These are phyloP conservation scores for Saccharomyces hybrid DNA, from an alignment of 1,139 yeast genomes.

Conservation along the genomic window DNA sequence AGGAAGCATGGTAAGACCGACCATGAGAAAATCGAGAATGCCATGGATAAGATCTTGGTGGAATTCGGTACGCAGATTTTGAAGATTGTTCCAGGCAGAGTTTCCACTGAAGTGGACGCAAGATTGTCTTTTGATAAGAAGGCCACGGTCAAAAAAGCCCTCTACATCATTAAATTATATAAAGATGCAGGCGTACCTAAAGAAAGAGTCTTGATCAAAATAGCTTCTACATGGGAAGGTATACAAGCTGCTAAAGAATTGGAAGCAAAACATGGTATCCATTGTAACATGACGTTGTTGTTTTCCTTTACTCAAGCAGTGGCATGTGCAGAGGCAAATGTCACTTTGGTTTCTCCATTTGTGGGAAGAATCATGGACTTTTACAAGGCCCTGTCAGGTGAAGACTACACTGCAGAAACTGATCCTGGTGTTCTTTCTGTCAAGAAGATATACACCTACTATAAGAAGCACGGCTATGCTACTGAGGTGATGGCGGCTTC, in stretches of 20 bases:
- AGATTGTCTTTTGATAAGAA: conserved; percentile 92
- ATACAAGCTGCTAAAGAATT: conserved; percentile 91
- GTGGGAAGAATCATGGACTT: conserved; percentile 98
- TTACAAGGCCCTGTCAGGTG: conserved; percentile 91
- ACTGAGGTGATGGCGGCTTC: conserved; percentile 99
- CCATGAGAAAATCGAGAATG: conserved; percentile 61
- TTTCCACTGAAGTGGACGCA: conserved; percentile 97
- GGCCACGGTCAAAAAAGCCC: conserved; percentile 85
- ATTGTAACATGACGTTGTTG: conserved; percentile 88
- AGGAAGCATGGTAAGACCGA: conserved; percentile 48
- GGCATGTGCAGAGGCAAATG: conserved; percentile 95
- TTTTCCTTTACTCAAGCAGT: conserved; percentile 96
- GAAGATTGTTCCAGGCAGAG: conserved; percentile 95
- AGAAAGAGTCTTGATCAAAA: conserved; percentile 88
- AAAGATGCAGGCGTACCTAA: conserved; percentile 72
- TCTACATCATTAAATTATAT: conserved; percentile 77
- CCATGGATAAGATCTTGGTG: conserved; percentile 84
- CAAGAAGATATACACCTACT: conserved; percentile 83
- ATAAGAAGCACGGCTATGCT: conserved; percentile 90
- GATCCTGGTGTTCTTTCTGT: conserved; percentile 97
- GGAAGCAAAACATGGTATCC: conserved; percentile 82
- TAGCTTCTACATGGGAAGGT: conserved; percentile 98
- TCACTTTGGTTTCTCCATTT: conserved; percentile 93
- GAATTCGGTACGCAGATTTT: conserved; percentile 93
- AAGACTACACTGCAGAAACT: conserved; percentile 63